Conservation (phyloP, 495 filamentous ascomycete species). For the Penicillium maclennaniae region DNA sequence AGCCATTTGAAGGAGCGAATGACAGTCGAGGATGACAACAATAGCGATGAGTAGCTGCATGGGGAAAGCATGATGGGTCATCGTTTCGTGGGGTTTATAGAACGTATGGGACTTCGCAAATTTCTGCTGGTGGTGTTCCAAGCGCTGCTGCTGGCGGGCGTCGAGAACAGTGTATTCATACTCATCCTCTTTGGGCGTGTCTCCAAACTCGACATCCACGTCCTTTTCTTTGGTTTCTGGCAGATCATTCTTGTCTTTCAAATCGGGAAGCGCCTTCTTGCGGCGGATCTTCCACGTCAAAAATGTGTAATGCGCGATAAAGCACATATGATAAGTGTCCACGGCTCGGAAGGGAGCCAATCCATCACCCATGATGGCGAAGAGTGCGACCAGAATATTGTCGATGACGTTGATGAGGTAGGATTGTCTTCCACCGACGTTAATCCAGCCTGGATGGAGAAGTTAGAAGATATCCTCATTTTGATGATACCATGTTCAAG, state of each 20-base stretch:
- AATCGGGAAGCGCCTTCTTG: conserved; percentile 55
- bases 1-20: conserved; percentile 69
- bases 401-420: conserved; percentile 75
- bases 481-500: not conserved
- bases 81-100: conserved; percentile 80
- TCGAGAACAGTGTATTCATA: conserved; percentile 58
- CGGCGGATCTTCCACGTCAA: conserved; percentile 67
- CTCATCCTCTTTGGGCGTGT: conserved; percentile 34
- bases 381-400: conserved; percentile 70
- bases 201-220: conserved; percentile 43
- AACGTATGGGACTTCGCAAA: conserved; percentile 75
- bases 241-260: conserved; percentile 70
- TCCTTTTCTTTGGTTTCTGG: conserved; percentile 49
- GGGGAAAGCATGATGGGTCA: conserved; percentile 75
- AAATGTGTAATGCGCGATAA: conserved; percentile 63
- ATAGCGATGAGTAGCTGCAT: conserved; percentile 65
- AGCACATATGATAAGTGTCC: conserved; percentile 80
- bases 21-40: conserved; percentile 69
- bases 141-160: conserved; percentile 55
- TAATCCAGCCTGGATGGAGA: conserved; percentile 60
- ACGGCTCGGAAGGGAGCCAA: conserved; percentile 70
- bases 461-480: not conserved
- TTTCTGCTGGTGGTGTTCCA: conserved; percentile 70
- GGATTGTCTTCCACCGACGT: conserved; percentile 64
- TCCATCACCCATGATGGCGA: conserved; percentile 73